Percentiles rank a stretch among this genome's conserved stretches.
phyloP scores from a whole-genome alignment of 495 filamentous ascomycete species.

The Aspergillus baeticus region DNA sequence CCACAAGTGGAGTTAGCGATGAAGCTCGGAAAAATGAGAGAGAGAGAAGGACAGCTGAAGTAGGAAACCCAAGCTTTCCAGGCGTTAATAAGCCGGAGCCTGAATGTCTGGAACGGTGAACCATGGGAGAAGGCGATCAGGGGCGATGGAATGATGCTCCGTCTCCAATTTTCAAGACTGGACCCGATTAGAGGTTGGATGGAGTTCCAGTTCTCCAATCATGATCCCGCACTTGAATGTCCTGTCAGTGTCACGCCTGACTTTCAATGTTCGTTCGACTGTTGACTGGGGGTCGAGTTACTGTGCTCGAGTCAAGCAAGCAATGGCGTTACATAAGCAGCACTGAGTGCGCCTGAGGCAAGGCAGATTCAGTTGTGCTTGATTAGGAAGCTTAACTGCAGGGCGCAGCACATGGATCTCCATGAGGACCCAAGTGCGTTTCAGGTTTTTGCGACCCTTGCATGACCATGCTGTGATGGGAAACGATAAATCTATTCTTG shows the following conservation, averaged over 20 bases:
- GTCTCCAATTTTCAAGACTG: no score
- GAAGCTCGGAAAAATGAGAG: not conserved
- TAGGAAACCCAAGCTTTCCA: no score
- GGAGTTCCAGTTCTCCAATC: not conserved
- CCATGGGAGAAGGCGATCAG: no score
- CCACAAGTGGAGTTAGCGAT: not conserved
- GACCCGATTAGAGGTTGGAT: no score
- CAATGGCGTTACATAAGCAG: slow-evolving; percentile 4
- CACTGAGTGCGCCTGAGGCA: slow-evolving; percentile 8
- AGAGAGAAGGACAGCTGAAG: not conserved
- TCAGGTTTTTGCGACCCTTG: slow-evolving; percentile 10
- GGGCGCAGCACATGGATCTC: slow-evolving; percentile 12
- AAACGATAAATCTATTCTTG: not conserved
- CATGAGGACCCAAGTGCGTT: slow-evolving; percentile 8
- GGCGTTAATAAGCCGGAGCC: no score
- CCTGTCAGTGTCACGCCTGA: no score
- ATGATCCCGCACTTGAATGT: not conserved
- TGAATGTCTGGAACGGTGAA: no score
- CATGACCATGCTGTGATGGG: not conserved
- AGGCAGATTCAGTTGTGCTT: slow-evolving; percentile 15
- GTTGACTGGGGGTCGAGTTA: not conserved
- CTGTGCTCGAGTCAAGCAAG: not conserved
- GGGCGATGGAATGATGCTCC: no score
- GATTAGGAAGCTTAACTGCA: slow-evolving; percentile 14
- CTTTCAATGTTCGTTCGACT: not conserved